These are phyloP conservation scores for Epichloe scottii DNA, from an alignment of 2,329 filamentous ascomycete species.

Conservation along the genomic window DNA sequence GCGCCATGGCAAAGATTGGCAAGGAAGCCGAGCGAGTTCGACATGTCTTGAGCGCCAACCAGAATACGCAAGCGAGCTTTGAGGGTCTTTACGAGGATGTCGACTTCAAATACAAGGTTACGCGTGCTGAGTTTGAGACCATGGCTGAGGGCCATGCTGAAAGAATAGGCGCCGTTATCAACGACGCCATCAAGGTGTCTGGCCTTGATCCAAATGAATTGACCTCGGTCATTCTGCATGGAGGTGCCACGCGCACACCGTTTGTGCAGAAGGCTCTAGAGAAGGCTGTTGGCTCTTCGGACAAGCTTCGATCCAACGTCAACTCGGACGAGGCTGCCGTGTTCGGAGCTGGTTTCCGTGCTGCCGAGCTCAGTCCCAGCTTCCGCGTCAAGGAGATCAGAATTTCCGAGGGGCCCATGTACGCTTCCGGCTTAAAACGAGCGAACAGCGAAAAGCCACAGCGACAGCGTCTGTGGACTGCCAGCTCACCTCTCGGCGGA, in stretches of 20 bases:
- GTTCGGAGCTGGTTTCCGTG: constrained; percentile 90
- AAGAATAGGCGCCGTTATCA: constrained; percentile 56
- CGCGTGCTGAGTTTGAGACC: constrained; percentile 67
- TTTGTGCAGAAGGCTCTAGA: constrained; percentile 89
- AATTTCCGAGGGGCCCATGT: constrained; percentile 62
- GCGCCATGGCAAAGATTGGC: constrained; percentile 77
- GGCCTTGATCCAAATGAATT: constrained; percentile 63
- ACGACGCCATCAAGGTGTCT: constrained; percentile 61
- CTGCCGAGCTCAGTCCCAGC: constrained; percentile 79
- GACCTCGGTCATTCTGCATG: constrained; percentile 85
- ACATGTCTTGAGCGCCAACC: constrained; percentile 88
- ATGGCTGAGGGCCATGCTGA: constrained; percentile 56
- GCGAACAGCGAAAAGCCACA: constrained; percentile 53
- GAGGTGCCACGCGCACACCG: constrained; percentile 78
- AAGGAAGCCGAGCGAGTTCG: constrained; percentile 82
- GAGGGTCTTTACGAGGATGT: constrained; percentile 86
- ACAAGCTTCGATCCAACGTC: constrained; percentile 84
- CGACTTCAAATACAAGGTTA: constrained; percentile 86
- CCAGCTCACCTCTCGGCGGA: constrained; percentile 61
- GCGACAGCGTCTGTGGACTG: constrained; percentile 72
- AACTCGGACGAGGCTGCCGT: constrained; percentile 96
- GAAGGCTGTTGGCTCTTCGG: constrained; percentile 53
- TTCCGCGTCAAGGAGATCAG: constrained; percentile 98
- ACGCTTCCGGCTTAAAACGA: constrained; percentile 67
- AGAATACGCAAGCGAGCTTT: constrained; percentile 65